These are phyloP conservation scores for Cyclocybe cylindracea DNA, from an alignment of 768 basidiomycete species.

Conservation along the genomic window DNA sequence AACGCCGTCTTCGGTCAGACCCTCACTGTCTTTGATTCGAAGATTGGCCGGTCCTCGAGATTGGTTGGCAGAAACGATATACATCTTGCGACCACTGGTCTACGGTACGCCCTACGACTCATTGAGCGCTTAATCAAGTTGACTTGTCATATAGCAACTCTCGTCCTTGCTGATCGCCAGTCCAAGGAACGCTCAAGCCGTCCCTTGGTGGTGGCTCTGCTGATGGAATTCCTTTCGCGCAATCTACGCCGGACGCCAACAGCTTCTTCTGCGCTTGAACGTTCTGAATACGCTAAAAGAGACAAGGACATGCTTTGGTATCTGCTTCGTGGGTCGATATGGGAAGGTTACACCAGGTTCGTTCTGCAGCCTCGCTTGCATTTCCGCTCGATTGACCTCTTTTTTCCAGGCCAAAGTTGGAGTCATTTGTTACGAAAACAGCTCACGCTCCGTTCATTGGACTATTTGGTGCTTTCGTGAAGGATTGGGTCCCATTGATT, in stretches of 20 bases:
- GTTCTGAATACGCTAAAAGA: constrained; percentile 77
- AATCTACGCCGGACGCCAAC: constrained; percentile 70
- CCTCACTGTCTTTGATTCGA: constrained; percentile 66
- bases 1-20: constrained; percentile 69
- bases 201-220: constrained; percentile 64
- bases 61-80: constrained; percentile 74
- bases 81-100: constrained; percentile 70
- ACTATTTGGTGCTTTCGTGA: constrained; percentile 68
- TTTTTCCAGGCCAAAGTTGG: constrained; percentile 68
- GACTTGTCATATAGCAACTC: constrained; percentile 30
- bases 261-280: constrained; percentile 63
- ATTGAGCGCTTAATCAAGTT: constrained; percentile 8
- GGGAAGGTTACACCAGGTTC: constrained; percentile 77
- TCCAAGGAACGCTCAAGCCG: constrained; percentile 46
- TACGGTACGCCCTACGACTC: constrained; percentile 55
- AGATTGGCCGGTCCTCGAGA: constrained; percentile 64
- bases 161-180: constrained; percentile 42
- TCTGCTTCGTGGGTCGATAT: constrained; percentile 82
- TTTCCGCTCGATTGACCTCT: neutral
- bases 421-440: constrained; percentile 56
- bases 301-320: constrained; percentile 87
- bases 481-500: constrained; percentile 87
- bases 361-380: constrained; percentile 14
- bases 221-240: constrained; percentile 74
- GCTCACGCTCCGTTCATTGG: constrained; percentile 63